Evolutionary conservation across 768 basidiomycete genomes (phyloP), one percentile per base, ranked within the genome.

Genomic region (Podaxis carcinomalis): DNA sequence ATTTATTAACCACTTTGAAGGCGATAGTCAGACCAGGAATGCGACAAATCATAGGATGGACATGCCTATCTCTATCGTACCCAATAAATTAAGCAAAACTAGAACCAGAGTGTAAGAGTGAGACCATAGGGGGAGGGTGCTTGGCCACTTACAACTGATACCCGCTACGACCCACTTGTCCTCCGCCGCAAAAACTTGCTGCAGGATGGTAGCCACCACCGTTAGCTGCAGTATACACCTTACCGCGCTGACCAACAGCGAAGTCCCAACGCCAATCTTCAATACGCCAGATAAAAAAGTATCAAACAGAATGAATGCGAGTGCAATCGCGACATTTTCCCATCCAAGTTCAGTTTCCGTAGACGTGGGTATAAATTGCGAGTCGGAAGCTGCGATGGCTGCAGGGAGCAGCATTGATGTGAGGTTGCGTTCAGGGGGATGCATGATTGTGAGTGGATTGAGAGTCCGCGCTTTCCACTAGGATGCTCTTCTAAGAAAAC

Each of bases 161-260:
- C 82, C 84, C 2, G 81, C 84, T 0, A 95, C 90, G 7, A 81
- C 85, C 85, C 85, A 91, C 1, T 87, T 80, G 64, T 87, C 87
- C 42, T 90, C 78, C 2, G 88, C 83, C 63, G 87, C 85, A 67
- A 95, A 94, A 3, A 95, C 88, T 32, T 79, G 79, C 62, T 89
- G 84, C 21, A 94, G 71, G 6, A 93, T 67, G 23, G 85, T 73
- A 0, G 86, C 89, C 62, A 95, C 88, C 13, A 92, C 72, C 14
- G 85, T 83, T 21, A 95, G 82, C 74, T 95, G 93, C 7, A 89
- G 73, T 19, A 91, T 75, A 69, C 93, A 95, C 70, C 93, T 77
- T 46, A 86, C 59, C 0, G 91, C 86, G 0, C 92, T 84, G 6
- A 86, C 82, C 21, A 90, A 66, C 23, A 95, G 80, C 4, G 87